Conservation (phyloP, 2,329 filamentous ascomycete genomes). For the Tolypocladium nubicola region DNA sequence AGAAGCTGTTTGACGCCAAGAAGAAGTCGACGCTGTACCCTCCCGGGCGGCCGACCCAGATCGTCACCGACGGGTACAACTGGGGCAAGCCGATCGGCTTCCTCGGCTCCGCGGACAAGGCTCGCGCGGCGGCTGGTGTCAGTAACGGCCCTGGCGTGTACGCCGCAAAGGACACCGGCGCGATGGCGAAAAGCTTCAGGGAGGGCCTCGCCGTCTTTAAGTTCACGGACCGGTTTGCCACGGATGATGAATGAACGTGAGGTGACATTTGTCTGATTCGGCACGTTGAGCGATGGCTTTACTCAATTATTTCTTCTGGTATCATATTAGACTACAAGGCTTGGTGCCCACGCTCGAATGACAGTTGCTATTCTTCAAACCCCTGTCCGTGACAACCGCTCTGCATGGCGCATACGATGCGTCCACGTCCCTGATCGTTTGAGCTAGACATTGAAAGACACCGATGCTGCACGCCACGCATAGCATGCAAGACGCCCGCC, state of each 20-base stretch:
- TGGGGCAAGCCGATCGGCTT: conserved; percentile 62
- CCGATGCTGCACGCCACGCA: too few relatives aligned
- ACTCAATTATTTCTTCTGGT: background rate
- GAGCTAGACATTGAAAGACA: too few relatives aligned
- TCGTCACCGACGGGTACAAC: conserved; percentile 50
- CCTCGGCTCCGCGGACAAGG: conserved; percentile 32
- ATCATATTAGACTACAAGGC: background rate
- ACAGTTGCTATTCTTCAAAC: too few relatives aligned
- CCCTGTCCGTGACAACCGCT: too few relatives aligned
- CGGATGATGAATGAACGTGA: conserved; percentile 28
- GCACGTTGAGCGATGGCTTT: background rate
- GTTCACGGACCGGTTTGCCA: conserved; percentile 52
- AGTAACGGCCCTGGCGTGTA: conserved; percentile 31
- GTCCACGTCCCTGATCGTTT: too few relatives aligned
- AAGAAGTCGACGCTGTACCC: conserved; percentile 48
- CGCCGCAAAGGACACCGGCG: conserved; percentile 18
- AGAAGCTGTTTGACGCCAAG: conserved; percentile 35
- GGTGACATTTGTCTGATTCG: background rate
- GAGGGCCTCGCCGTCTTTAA: conserved; percentile 53
- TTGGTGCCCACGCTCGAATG: background rate
- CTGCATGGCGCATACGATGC: too few relatives aligned
- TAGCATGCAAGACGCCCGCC: too few relatives aligned
- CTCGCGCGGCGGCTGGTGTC: conserved; percentile 34
- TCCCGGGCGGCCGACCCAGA: conserved; percentile 50
- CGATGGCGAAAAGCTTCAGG: conserved; percentile 35